These are phyloP conservation scores for Apiosordaria backusii DNA, from an alignment of 495 filamentous ascomycete species.

Conservation along the genomic window DNA sequence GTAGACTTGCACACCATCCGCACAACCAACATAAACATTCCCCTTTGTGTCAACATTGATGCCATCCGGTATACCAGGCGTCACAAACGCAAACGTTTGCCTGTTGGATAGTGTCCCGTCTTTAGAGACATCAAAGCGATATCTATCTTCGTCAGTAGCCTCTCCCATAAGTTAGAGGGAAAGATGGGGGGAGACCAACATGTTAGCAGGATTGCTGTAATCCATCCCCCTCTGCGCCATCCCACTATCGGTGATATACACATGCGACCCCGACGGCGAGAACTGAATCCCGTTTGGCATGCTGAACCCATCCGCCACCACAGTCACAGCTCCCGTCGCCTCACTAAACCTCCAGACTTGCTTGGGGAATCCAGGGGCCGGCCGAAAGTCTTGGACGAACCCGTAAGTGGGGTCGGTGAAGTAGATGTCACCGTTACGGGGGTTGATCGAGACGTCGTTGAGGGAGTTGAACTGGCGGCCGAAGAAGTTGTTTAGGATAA, in stretches of 20 bases:
- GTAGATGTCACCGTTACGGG: constrained; percentile 54
- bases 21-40: constrained; percentile 58
- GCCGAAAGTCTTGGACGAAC: constrained; percentile 55
- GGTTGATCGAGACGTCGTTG: constrained; percentile 55
- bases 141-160: constrained; percentile 25
- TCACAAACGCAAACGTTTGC: constrained; percentile 57
- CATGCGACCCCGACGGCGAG: constrained; percentile 48
- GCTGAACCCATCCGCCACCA: constrained; percentile 54
- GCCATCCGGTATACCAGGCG: constrained; percentile 54
- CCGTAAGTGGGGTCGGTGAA: constrained; percentile 66
- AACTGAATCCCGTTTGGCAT: constrained; percentile 58
- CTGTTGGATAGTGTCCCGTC: constrained; percentile 44
- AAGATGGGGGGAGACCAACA: constrained; percentile 29
- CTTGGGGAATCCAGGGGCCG: constrained; percentile 45
- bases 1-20: constrained; percentile 62
- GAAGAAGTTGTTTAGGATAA: constrained; percentile 50
- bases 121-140: constrained; percentile 38
- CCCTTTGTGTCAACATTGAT: constrained; percentile 58
- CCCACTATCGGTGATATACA: constrained; percentile 58
- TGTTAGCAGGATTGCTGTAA: constrained; percentile 33
- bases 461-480: constrained; percentile 60
- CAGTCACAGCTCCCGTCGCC: constrained; percentile 43
- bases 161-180: neutral
- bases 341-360: constrained; percentile 57
- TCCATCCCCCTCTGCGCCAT: constrained; percentile 39